A percentile compares a stretch with the other conserved stretches of the same genome.
phyloP scores from a whole-genome alignment of 2,329 filamentous ascomycete species.

The Colletotrichum orbiculare region DNA sequence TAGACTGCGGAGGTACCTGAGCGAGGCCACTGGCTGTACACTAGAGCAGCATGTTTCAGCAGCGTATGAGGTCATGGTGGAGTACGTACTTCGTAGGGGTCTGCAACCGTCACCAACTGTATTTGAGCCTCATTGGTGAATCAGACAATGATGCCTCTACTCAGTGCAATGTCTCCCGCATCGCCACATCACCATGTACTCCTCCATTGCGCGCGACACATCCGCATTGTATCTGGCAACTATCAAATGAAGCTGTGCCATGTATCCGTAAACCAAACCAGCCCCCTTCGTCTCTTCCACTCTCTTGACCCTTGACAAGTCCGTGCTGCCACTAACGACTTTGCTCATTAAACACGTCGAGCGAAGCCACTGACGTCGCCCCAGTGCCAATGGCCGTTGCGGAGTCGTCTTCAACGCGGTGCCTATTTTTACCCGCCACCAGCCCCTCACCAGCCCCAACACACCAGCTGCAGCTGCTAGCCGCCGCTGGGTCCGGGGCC shows the following conservation, averaged over 20 bases:
- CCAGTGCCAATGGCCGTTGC: not conserved
- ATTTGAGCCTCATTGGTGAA: conserved; percentile 21
- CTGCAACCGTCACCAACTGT: conserved; percentile 3
- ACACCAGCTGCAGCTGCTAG: too few relatives aligned
- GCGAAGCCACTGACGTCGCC: conserved; percentile 24
- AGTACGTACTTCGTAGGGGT: conserved; percentile 13
- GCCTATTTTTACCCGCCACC: conserved; percentile 27
- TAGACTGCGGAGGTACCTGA: not conserved
- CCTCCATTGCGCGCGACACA: too few relatives aligned
- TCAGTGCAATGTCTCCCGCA: too few relatives aligned
- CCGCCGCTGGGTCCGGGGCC: conserved; percentile 14
- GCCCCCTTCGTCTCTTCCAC: too few relatives aligned
- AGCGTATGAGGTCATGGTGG: conserved; percentile 37
- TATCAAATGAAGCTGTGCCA: too few relatives aligned
- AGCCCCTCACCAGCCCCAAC: too few relatives aligned
- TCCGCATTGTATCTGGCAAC: too few relatives aligned
- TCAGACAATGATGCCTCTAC: not conserved
- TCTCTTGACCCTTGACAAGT: too few relatives aligned
- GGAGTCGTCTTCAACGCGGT: not conserved
- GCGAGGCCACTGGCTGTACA: conserved; percentile 15
- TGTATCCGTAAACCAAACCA: too few relatives aligned
- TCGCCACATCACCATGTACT: too few relatives aligned
- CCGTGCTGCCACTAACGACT: not conserved
- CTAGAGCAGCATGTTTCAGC: conserved; percentile 31
- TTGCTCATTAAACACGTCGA: not conserved